phyloP scores from a whole-genome alignment of 2,329 filamentous ascomycete species.

The Neopestalotiopsis sp. region DNA sequence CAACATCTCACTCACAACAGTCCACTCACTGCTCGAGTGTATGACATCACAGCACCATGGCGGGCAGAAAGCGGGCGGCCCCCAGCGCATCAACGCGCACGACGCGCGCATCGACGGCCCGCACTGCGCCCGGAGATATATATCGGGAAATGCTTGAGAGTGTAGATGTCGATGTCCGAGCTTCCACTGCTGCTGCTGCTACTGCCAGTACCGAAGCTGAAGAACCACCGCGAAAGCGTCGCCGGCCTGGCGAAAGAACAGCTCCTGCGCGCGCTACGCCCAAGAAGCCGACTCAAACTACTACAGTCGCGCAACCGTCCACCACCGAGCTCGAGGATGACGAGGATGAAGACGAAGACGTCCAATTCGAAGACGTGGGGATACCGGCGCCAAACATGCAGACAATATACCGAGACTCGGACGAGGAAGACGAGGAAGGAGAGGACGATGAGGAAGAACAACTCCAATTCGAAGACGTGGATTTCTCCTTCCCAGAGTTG shows the following conservation, averaged over 20 bases:
- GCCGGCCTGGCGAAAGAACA: slow-evolving; percentile 39
- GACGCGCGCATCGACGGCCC: slow-evolving; percentile 33
- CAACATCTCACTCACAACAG: background rate
- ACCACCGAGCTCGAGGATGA: slow-evolving; percentile 31
- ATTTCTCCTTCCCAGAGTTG: slow-evolving; percentile 41
- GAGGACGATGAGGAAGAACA: slow-evolving; percentile 49
- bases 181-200: background rate
- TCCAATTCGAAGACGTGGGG: slow-evolving; percentile 57
- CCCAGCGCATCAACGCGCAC: slow-evolving; percentile 25
- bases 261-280: slow-evolving; percentile 26
- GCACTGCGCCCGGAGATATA: slow-evolving; percentile 41
- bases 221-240: slow-evolving; percentile 49
- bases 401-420: slow-evolving; percentile 55
- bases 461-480: slow-evolving; percentile 55
- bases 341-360: slow-evolving; percentile 45
- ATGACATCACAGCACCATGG: slow-evolving; percentile 30
- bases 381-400: slow-evolving; percentile 55
- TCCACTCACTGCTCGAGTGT: background rate
- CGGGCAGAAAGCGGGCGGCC: slow-evolving; percentile 34
- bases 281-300: slow-evolving; percentile 15
- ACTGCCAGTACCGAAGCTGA: slow-evolving; percentile 33
- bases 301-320: slow-evolving; percentile 19
- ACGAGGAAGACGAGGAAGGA: slow-evolving; percentile 47
- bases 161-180: slow-evolving; percentile 42
- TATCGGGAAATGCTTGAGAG: slow-evolving; percentile 57